These are phyloP conservation scores for Camellia japonica DNA, from an alignment of 148 eudicot species.

Conservation along the genomic window DNA sequence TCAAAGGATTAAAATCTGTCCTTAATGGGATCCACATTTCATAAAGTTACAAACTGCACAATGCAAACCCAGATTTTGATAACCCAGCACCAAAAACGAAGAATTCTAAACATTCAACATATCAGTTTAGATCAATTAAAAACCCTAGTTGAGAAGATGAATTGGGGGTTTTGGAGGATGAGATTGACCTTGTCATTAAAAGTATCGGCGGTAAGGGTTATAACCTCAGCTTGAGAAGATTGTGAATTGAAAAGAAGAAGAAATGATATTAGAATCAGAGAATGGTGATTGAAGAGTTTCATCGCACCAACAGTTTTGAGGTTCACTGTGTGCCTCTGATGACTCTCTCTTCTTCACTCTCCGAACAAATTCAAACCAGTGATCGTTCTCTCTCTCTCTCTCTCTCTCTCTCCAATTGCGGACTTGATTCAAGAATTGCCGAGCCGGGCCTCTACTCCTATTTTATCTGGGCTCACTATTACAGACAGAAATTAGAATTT, in stretches of 20 bases:
- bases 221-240: constrained; percentile 6
- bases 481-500: no score
- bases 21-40: not conserved
- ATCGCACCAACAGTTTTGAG: not conserved
- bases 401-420: no score
- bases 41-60: no score
- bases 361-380: not conserved
- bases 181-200: constrained; percentile 16
- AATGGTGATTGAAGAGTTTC: not conserved
- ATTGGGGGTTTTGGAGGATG: not conserved
- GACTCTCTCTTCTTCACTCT: not conserved
- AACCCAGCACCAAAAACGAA: no score
- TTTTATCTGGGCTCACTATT: no score
- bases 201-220: constrained; percentile 14
- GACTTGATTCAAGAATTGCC: no score
- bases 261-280: not conserved
- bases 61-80: no score
- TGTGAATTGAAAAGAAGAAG: not conserved
- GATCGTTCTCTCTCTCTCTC: not conserved
- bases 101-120: no score
- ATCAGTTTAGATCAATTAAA: not conserved
- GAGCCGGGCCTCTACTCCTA: no score
- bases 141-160: not conserved
- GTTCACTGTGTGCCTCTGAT: not conserved
- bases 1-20: not conserved